These are phyloP conservation scores for Astragalus membranaceus DNA, from an alignment of 306 rosid species.

Conservation along the genomic window DNA sequence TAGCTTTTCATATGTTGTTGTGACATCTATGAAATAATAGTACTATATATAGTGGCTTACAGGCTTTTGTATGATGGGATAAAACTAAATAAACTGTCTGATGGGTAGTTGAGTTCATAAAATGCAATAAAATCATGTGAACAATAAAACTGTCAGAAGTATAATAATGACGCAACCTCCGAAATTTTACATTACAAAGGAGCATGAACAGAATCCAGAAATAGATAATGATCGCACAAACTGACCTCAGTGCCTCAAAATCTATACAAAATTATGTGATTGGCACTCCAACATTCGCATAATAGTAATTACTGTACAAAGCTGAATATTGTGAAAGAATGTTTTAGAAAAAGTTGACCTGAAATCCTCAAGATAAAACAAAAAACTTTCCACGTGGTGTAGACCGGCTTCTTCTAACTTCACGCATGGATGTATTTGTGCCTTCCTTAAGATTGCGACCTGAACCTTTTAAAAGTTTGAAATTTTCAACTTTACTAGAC, in stretches of 20 bases:
- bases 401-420: constrained; percentile 69
- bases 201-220: constrained; percentile 4
- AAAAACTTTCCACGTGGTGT: constrained; percentile 83
- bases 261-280: constrained; percentile 20
- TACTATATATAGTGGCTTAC: too few species aligned
- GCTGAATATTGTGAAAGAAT: not conserved
- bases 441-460: constrained; percentile 49
- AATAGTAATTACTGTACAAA: constrained; percentile 43
- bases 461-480: constrained; percentile 40
- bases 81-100: too few species aligned
- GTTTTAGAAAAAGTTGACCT: not conserved
- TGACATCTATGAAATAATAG: too few species aligned
- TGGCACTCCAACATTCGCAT: constrained; percentile 26
- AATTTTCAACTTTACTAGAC: constrained; percentile 54
- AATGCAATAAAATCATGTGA: not conserved
- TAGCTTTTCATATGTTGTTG: too few species aligned
- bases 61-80: too few species aligned
- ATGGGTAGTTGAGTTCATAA: not conserved
- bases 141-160: not conserved
- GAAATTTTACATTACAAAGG: constrained; percentile 10
- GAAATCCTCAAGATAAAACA: constrained; percentile 42
- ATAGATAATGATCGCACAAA: not conserved
- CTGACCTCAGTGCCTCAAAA: constrained; percentile 24
- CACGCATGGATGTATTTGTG: constrained; percentile 42
- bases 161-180: not conserved